A percentile compares a stretch with the other conserved stretches of the same genome.
phyloP scores from a whole-genome alignment of 2,329 filamentous ascomycete species.

The Ceratocystis huliohia region DNA sequence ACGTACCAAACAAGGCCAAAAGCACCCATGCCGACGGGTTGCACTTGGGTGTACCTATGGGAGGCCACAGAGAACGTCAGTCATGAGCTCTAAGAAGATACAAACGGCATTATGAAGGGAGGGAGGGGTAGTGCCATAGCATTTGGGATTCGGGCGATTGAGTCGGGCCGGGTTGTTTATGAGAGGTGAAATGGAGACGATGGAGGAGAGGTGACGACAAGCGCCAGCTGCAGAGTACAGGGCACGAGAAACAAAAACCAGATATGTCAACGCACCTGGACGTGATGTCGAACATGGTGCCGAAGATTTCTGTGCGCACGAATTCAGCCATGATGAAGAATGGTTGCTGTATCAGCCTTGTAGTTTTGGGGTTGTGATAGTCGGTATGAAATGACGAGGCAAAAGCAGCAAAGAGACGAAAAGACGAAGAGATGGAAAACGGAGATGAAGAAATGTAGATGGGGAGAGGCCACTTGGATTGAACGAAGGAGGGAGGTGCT shows the following conservation, averaged over 20 bases:
- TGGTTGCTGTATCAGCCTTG: conserved; percentile 17
- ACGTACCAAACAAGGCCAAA: conserved; percentile 93
- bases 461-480: background rate
- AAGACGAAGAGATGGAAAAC: background rate
- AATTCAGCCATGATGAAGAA: conserved; percentile 83
- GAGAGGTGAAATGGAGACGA: background rate
- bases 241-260: background rate
- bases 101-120: background rate
- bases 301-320: conserved; percentile 97
- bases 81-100: background rate
- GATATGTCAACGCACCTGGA: conserved; percentile 54
- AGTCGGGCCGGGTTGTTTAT: too few species aligned
- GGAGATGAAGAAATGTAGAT: background rate
- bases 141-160: background rate
- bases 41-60: conserved; percentile 83
- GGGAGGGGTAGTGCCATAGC: background rate
- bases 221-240: background rate
- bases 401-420: conserved; percentile 17
- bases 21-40: conserved; percentile 97
- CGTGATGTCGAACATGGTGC: conserved; percentile 98
- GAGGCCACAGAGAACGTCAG: background rate
- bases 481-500: too few species aligned
- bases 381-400: background rate
- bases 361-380: conserved; percentile 17
- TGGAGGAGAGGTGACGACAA: background rate